These are phyloP conservation scores for Phragmites australis DNA, from an alignment of 176 grass and related monocot species.

Conservation along the genomic window DNA sequence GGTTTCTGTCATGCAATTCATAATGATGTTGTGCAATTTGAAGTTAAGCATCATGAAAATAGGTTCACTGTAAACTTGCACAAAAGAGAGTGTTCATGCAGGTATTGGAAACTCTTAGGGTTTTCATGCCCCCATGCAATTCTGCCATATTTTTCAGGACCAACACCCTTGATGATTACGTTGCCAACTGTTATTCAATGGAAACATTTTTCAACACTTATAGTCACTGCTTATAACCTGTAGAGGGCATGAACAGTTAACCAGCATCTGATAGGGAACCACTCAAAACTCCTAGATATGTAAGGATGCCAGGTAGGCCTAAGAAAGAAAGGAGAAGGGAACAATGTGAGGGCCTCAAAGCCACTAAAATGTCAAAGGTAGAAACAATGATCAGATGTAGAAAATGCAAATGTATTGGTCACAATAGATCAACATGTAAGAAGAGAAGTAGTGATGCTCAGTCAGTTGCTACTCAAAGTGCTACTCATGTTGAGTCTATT, in stretches of 20 bases:
- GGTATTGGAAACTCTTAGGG: not conserved
- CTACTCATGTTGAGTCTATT: too few species aligned
- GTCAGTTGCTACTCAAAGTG: too few species aligned
- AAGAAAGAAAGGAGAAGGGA: constrained; percentile 16
- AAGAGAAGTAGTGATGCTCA: too few species aligned
- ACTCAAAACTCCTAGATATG: not conserved
- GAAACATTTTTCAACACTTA: not conserved
- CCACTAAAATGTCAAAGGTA: not conserved
- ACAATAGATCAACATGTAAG: not conserved
- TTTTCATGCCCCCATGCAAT: not conserved
- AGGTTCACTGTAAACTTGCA: not conserved
- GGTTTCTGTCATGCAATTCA: not conserved
- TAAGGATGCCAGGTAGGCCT: not conserved
- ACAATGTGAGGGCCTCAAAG: not conserved
- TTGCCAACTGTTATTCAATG: not conserved
- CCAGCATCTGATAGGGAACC: not conserved
- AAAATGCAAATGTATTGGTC: not conserved
- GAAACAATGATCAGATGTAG: not conserved
- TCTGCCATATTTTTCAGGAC: not conserved
- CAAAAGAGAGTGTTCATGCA: not conserved
- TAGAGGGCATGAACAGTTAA: not conserved
- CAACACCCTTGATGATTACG: not conserved
- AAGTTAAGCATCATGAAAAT: not conserved
- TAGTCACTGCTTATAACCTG: not conserved
- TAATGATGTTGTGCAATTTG: not conserved